Evolutionary conservation across 179 eudicot genomes (phyloP).

Genomic region (Monotropa hypopitys): DNA sequence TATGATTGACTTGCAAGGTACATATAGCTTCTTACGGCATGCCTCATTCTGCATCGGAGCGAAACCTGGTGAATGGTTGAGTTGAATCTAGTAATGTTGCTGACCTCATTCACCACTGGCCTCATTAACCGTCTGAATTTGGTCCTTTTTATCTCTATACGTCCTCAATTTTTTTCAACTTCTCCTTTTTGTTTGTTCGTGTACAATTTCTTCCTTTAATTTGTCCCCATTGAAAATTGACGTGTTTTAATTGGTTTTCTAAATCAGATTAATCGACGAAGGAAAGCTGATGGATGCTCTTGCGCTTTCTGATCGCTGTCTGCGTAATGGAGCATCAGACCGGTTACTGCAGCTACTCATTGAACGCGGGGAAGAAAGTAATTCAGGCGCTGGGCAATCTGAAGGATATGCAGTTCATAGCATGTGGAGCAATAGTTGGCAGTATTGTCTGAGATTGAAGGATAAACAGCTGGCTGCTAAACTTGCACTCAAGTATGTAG

Average conservation of each 20-base stretch:
- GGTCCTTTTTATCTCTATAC: neutral
- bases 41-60: neutral
- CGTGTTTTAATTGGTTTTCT: neutral
- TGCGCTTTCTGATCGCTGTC: slow-evolving; percentile 91
- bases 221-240: neutral
- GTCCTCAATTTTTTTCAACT: neutral
- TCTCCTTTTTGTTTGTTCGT: neutral
- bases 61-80: neutral
- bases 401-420: slow-evolving; percentile 31
- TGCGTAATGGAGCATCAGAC: slow-evolving; percentile 88
- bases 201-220: neutral
- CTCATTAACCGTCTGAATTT: neutral
- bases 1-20: neutral
- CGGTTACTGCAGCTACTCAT: slow-evolving; percentile 69
- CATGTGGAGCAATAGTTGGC: slow-evolving; percentile 74
- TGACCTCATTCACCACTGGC: neutral
- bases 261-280: slow-evolving; percentile 70
- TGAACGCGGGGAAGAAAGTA: slow-evolving; percentile 52
- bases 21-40: neutral
- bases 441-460: slow-evolving; percentile 84
- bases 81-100: neutral
- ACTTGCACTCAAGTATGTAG: slow-evolving; percentile 70
- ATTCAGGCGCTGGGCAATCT: slow-evolving; percentile 23
- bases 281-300: slow-evolving; percentile 90
- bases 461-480: slow-evolving; percentile 82